A percentile compares a stretch with the other conserved stretches of the same genome.
These are phyloP conservation scores for Opeltia flavorubescens DNA, from an alignment of 495 filamentous ascomycete genomes.

Conservation along the genomic window DNA sequence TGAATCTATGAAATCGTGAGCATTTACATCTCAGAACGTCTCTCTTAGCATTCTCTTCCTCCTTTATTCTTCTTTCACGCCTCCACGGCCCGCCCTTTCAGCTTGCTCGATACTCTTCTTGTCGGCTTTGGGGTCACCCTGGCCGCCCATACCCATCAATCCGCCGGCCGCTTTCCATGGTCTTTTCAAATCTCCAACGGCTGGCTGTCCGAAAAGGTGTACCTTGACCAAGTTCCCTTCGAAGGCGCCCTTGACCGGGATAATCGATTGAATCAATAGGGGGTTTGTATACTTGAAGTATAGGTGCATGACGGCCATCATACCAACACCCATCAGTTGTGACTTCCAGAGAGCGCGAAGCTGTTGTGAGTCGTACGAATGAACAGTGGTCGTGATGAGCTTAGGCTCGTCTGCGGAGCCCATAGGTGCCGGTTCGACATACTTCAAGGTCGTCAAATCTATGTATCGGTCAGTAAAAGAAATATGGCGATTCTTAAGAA, in stretches of 20 bases:
- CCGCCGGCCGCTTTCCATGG: slow-evolving; percentile 83
- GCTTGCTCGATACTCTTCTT: slow-evolving; percentile 88
- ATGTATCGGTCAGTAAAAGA: neutral
- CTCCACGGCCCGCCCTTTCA: slow-evolving; percentile 72
- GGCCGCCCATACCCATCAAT: slow-evolving; percentile 56
- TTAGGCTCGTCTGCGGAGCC: slow-evolving; percentile 86
- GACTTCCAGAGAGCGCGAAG: slow-evolving; percentile 68
- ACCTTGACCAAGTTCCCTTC: slow-evolving; percentile 94
- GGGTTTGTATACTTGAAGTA: slow-evolving; percentile 99
- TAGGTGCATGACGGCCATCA: slow-evolving; percentile 97
- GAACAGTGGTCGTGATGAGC: slow-evolving; percentile 86
- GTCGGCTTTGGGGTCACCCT: slow-evolving; percentile 71
- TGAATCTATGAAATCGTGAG: neutral
- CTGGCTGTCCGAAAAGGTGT: slow-evolving; percentile 80
- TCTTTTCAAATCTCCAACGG: slow-evolving; percentile 78
- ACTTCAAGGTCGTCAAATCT: slow-evolving; percentile 98
- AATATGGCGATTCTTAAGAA: neutral
- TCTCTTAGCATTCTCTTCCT: too few relatives aligned
- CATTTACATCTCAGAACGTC: neutral
- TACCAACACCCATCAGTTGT: slow-evolving; percentile 86
- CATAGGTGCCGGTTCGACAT: slow-evolving; percentile 88
- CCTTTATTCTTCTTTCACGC: slow-evolving; percentile 79
- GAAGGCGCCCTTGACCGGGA: slow-evolving; percentile 88
- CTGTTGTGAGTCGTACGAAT: slow-evolving; percentile 82
- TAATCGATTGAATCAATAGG: slow-evolving; percentile 94